Evolutionary conservation across 495 filamentous ascomycete species (phyloP), one percentile per base, ranked within the genome.

Genomic region (Rhizodiscina lignyota): DNA sequence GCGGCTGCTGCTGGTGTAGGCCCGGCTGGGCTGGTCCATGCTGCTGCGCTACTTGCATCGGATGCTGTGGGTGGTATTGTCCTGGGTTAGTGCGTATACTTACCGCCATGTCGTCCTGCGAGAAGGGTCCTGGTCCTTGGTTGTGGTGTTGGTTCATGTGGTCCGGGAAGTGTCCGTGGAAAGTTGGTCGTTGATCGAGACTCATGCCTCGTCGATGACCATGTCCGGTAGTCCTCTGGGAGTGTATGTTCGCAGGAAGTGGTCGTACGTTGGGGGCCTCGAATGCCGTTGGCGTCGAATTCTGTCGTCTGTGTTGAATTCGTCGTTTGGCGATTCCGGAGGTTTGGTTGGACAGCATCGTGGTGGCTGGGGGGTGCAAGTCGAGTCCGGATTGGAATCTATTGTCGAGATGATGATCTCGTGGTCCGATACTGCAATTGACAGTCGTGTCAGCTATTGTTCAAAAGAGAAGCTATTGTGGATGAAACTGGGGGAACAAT

Each of bases 271-370:
- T 77, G 38, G 66, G 61, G 35, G 68, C 67, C 51, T 82, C 77
- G 56, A 77, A 79, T 45, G 65, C 67, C n/a, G n/a, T n/a, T 38
- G 84, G 83, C 49, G 82, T 89, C 48, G 84, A 93, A 50, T 83
- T 77, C 63, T 87, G 83, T 54, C 84, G 80, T 52, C 81, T 72
- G 60, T 92, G 83, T 63, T 71, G 72, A 53, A 72, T 70, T 50
- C 72, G 72, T 57, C 75, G 77, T 47, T 64, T 61, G 43, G 80
- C 72, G 58, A 78, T 64, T 60, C 58, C 71, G 55, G 64, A 70
- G 36, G 60, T 60, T 43, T 71, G 66, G 49, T 73, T 73, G 53
- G 79, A 79, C 71, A 85, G 70, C 82, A 89, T 86, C 54, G 60
- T 68, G 55, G n/a, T n/a, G n/a, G 58, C 16, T 32, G 30, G 5